Conservation (phyloP, 2,329 filamentous ascomycete species). For the Alternaria consortialis region DNA sequence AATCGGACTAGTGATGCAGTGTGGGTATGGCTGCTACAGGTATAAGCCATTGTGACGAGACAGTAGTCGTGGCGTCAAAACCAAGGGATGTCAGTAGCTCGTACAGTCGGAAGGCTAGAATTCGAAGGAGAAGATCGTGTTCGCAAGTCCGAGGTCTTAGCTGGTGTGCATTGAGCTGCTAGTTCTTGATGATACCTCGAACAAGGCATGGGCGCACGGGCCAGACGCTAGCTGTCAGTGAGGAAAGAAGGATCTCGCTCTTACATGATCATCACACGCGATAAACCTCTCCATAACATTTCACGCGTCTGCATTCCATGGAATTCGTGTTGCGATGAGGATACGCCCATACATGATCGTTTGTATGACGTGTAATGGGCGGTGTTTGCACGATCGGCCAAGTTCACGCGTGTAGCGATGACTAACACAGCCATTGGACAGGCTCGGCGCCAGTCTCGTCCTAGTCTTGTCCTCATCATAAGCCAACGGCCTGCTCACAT, state of each 20-base stretch:
- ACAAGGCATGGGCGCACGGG: neutral
- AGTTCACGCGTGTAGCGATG: constrained; percentile 7
- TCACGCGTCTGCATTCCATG: neutral
- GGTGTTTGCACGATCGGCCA: neutral
- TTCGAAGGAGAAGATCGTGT: neutral
- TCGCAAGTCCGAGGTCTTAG: neutral
- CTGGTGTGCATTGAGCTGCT: neutral
- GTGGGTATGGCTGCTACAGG: no score
- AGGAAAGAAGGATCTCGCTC: neutral
- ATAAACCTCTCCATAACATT: neutral
- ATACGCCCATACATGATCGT: neutral
- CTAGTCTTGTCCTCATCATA: constrained; percentile 19
- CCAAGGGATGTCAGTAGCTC: no score
- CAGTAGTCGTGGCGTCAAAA: neutral
- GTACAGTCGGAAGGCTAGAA: neutral
- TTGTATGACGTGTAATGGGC: neutral
- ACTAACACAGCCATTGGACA: constrained; percentile 6
- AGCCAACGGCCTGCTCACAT: constrained; percentile 9
- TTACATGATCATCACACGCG: neutral
- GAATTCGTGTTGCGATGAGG: no score
- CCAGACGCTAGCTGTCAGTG: neutral
- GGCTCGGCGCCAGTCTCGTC: neutral
- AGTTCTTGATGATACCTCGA: neutral
- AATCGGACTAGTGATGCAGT: neutral
- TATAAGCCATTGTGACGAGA: neutral